Evolutionary conservation across 1,284 basidiomycete species (phyloP).

Genomic region (Fomitopsis schrenkii): DNA sequence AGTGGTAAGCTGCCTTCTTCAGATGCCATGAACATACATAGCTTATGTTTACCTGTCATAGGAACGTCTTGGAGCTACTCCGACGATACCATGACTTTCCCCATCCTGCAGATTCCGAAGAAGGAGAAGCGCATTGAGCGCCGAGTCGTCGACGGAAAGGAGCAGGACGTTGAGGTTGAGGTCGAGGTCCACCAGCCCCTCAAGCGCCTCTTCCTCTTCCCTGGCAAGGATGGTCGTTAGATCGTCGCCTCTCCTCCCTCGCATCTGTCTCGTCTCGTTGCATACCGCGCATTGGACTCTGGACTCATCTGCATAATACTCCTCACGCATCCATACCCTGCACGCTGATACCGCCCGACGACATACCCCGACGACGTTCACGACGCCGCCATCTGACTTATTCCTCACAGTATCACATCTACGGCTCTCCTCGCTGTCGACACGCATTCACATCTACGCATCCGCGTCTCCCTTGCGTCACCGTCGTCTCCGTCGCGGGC

Average conservation of each 20-base stretch:
- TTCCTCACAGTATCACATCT: conserved; percentile 2
- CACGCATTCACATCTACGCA: background rate
- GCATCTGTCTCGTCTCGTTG: background rate
- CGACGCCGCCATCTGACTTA: conserved; percentile 8
- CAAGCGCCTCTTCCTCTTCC: conserved; percentile 49
- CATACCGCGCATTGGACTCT: background rate
- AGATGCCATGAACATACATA: background rate
- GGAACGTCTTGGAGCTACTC: conserved; percentile 65
- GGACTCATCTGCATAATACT: background rate
- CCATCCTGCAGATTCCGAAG: conserved; percentile 53
- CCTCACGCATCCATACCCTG: conserved; percentile 4
- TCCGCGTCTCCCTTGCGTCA: background rate
- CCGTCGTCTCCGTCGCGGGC: background rate
- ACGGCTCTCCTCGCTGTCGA: conserved; percentile 1
- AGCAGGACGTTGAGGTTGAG: conserved; percentile 44
- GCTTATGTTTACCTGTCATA: conserved; percentile 20
- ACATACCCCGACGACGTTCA: conserved; percentile 9
- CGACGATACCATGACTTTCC: conserved; percentile 62
- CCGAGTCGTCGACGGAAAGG: conserved; percentile 47
- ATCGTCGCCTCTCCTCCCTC: background rate
- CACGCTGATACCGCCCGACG: conserved; percentile 8
- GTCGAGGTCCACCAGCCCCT: conserved; percentile 44
- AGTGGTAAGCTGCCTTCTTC: conserved; percentile 25
- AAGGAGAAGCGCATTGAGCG: conserved; percentile 49
- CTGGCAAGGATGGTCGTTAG: conserved; percentile 26